phyloP scores from a whole-genome alignment of 352 stramenopile species.

The Phytophthora palmivora region DNA sequence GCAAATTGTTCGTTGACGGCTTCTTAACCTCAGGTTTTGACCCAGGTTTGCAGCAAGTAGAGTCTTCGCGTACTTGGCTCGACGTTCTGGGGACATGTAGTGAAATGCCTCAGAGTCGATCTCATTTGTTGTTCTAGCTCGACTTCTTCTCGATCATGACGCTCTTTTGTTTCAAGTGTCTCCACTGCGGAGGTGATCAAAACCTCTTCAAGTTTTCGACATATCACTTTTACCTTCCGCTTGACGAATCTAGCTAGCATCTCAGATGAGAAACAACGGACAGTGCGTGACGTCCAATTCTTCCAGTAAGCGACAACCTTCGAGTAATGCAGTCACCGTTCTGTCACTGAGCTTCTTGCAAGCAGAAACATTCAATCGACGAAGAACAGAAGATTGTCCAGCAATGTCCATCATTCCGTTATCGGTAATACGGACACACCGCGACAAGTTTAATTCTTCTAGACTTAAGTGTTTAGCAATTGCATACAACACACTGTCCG shows the following conservation, averaged over 20 bases:
- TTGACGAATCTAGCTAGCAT: constrained; percentile 66
- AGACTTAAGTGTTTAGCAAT: constrained; percentile 86
- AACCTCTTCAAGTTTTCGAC: constrained; percentile 49
- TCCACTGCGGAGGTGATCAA: constrained; percentile 23
- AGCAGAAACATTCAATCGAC: constrained; percentile 71
- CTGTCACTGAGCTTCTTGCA: constrained; percentile 84
- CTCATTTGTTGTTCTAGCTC: constrained; percentile 27
- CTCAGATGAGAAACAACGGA: constrained; percentile 57
- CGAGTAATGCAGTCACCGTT: constrained; percentile 58
- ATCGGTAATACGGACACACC: constrained; percentile 86
- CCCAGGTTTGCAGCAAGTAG: constrained; percentile 17
- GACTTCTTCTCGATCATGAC: constrained; percentile 24
- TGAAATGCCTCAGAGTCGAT: constrained; percentile 26
- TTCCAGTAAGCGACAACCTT: constrained; percentile 65
- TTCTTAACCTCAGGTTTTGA: constrained; percentile 24
- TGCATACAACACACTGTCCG: constrained; percentile 67
- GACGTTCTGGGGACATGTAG: constrained; percentile 35
- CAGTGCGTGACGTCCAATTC: constrained; percentile 87
- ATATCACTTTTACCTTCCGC: constrained; percentile 60
- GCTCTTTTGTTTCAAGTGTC: constrained; percentile 20
- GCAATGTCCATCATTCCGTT: constrained; percentile 82
- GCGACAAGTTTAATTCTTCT: constrained; percentile 70
- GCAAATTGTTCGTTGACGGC: constrained; percentile 34
- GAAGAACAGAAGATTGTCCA: constrained; percentile 73
- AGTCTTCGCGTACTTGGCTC: constrained; percentile 32